phyloP scores from a whole-genome alignment of 2,329 filamentous ascomycete genomes.

The Emmonsia crescens region DNA sequence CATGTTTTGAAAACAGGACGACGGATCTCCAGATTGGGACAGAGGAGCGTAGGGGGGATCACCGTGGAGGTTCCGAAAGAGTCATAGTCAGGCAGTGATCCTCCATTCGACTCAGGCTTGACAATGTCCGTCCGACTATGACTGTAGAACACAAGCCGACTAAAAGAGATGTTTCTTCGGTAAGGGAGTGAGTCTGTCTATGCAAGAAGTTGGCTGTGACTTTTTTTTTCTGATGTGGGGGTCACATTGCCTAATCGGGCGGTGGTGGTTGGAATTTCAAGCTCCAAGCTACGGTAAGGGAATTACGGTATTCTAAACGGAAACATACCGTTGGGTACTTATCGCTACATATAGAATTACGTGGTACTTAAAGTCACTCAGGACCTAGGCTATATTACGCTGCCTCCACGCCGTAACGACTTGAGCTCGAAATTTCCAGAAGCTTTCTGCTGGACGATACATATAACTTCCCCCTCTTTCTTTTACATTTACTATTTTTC shows the following conservation, averaged over 20 bases:
- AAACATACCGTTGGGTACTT: constrained; percentile 4
- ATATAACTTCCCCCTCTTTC: background rate
- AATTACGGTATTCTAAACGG: background rate
- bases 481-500: background rate
- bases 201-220: background rate
- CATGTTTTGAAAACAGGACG: constrained; percentile 6
- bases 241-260: constrained; percentile 3
- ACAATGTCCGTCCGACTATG: background rate
- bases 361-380: constrained; percentile 9
- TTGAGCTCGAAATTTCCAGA: constrained; percentile 37
- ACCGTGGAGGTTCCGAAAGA: constrained; percentile 20
- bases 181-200: background rate
- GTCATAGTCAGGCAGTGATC: constrained; percentile 22
- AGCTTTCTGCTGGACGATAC: constrained; percentile 14
- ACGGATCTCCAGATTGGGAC: background rate
- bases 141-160: background rate
- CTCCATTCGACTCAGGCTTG: constrained; percentile 1
- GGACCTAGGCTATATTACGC: background rate
- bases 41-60: constrained; percentile 17
- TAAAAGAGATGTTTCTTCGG: background rate
- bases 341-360: background rate
- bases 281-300: background rate
- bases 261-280: background rate
- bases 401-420: background rate
- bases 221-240: constrained; percentile 2